These are phyloP conservation scores for Ceratopteris richardii DNA, from an alignment of 75 land plant genomes.

Conservation along the genomic window DNA sequence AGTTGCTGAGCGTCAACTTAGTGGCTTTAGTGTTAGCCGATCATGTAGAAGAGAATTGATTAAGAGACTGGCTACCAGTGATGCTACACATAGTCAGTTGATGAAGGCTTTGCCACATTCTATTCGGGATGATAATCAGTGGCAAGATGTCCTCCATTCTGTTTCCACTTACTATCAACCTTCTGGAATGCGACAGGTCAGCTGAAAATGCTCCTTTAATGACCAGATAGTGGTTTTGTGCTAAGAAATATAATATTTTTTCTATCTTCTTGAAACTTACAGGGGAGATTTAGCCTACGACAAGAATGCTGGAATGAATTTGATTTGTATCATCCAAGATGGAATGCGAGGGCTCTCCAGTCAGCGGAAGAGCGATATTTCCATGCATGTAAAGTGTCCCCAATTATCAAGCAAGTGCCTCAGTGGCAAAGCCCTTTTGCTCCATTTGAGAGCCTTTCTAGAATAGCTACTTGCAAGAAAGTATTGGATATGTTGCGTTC, in stretches of 20 bases:
- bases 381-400: conserved; percentile 56
- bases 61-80: conserved; percentile 60
- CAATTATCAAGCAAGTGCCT: conserved; percentile 66
- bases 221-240: no score
- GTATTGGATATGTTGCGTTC: conserved; percentile 56
- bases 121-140: conserved; percentile 55
- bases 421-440: conserved; percentile 61
- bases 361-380: conserved; percentile 85
- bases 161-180: conserved; percentile 73
- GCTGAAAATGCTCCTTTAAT: not conserved
- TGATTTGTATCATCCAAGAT: conserved; percentile 90
- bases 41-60: conserved; percentile 72
- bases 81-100: conserved; percentile 90
- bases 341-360: conserved; percentile 81
- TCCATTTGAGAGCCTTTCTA: conserved; percentile 45
- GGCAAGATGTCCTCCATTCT: conserved; percentile 55
- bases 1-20: conserved; percentile 69
- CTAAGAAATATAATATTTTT: not conserved
- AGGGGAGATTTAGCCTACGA: conserved; percentile 82
- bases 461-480: conserved; percentile 49
- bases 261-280: conserved; percentile 4
- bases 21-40: conserved; percentile 58
- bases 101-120: conserved; percentile 75
- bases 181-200: conserved; percentile 92
- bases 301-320: conserved; percentile 73